These are phyloP conservation scores for Entophlyctis helioformis DNA, from an alignment of 192 early-diverging fungal genomes.

Conservation along the genomic window DNA sequence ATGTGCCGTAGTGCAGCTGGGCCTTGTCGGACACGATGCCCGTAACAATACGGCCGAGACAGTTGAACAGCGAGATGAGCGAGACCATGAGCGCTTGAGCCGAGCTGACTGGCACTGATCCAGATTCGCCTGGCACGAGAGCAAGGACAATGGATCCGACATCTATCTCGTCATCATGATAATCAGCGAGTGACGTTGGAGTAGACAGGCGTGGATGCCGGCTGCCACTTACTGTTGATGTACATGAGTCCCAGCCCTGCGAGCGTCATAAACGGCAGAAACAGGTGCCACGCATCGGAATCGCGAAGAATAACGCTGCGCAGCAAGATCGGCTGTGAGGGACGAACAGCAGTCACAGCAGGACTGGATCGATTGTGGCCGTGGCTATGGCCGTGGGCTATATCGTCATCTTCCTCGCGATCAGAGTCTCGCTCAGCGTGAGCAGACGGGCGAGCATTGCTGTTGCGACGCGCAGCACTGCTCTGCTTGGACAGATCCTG, in stretches of 20 bases:
- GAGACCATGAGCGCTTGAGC: constrained; percentile 19
- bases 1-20: not conserved
- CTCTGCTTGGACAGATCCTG: constrained; percentile 2
- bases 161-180: constrained; percentile 4
- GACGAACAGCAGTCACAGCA: not conserved
- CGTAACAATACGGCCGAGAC: constrained; percentile 17
- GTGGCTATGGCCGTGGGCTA: no score
- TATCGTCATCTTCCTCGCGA: no score
- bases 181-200: not conserved
- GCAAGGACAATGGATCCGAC: constrained; percentile 22
- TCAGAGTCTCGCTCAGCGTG: no score
- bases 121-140: constrained; percentile 1
- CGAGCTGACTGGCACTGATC: not conserved
- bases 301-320: constrained; percentile 9
- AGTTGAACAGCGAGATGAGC: constrained; percentile 22
- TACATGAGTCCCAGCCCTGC: constrained; percentile 33
- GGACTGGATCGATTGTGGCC: no score
- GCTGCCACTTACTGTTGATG: constrained; percentile 19
- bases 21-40: constrained; percentile 17
- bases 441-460: no score
- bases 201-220: not conserved
- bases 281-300: constrained; percentile 22
- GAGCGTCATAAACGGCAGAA: constrained; percentile 12
- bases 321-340: not conserved
- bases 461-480: no score